Evolutionary conservation across 2,329 filamentous ascomycete species (phyloP).

Genomic region (Aureobasidium subglaciale): DNA sequence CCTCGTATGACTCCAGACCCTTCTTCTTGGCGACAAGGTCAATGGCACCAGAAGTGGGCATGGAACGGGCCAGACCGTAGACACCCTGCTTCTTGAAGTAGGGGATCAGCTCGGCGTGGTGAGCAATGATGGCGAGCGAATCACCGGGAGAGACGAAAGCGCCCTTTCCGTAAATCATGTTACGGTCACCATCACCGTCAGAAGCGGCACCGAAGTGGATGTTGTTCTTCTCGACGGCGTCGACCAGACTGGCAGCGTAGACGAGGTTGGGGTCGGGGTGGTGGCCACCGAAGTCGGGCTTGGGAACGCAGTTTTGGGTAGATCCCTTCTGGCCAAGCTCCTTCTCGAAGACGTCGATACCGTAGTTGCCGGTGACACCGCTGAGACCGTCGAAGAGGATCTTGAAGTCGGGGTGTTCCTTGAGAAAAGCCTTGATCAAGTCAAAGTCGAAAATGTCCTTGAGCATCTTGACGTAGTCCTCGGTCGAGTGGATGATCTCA

Average conservation of each 20-base stretch:
- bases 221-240: slow-evolving; percentile 81
- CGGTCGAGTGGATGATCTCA: slow-evolving; percentile 87
- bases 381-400: slow-evolving; percentile 91
- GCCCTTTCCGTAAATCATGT: slow-evolving; percentile 99
- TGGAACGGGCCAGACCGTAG: slow-evolving; percentile 88
- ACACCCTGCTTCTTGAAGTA: slow-evolving; percentile 98
- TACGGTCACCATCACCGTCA: slow-evolving; percentile 95
- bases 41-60: slow-evolving; percentile 94
- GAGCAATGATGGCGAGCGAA: slow-evolving; percentile 94
- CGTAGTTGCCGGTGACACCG: slow-evolving; percentile 93
- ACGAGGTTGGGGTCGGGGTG: slow-evolving; percentile 98
- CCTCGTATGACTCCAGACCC: slow-evolving; percentile 86
- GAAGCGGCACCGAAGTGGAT: slow-evolving; percentile 96
- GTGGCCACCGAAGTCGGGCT: slow-evolving; percentile 91
- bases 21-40: slow-evolving; percentile 95
- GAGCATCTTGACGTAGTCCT: slow-evolving; percentile 89
- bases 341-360: slow-evolving; percentile 86
- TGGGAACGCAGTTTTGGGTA: slow-evolving; percentile 87
- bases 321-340: slow-evolving; percentile 78
- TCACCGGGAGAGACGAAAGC: slow-evolving; percentile 91
- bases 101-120: slow-evolving; percentile 91
- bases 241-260: slow-evolving; percentile 90
- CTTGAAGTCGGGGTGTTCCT: slow-evolving; percentile 83
- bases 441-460: slow-evolving; percentile 99
- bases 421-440: slow-evolving; percentile 90